Percentiles rank a stretch among this genome's conserved stretches.
These are phyloP conservation scores for Leishmania gerbilli DNA, from an alignment of 208 protist species.

Conservation along the genomic window DNA sequence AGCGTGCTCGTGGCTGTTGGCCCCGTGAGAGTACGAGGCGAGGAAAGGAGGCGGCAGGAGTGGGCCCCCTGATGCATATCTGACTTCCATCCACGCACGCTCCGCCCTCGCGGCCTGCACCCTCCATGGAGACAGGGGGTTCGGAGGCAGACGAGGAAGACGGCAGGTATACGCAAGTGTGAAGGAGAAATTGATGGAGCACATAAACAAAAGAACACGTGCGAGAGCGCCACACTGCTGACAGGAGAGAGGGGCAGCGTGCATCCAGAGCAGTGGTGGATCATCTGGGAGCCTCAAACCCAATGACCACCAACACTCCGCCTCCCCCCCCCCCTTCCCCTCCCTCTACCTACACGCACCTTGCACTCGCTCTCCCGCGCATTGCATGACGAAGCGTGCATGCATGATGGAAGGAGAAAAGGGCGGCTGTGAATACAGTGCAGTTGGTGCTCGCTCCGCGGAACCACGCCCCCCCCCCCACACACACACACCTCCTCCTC, in stretches of 20 bases:
- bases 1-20: neutral
- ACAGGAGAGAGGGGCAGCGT: neutral
- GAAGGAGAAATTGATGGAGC: neutral
- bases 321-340: neutral
- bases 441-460: too few species aligned
- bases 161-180: neutral
- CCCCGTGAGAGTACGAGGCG: neutral
- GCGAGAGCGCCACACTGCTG: neutral
- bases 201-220: neutral
- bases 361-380: too few species aligned
- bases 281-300: neutral
- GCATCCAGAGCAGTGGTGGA: neutral
- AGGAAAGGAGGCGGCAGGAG: neutral
- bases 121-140: neutral
- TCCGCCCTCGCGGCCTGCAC: neutral
- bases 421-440: neutral
- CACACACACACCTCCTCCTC: too few species aligned
- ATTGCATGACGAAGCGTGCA: too few species aligned
- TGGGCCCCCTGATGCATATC: neutral
- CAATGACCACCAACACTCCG: neutral
- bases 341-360: too few species aligned
- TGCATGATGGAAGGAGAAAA: neutral
- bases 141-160: neutral
- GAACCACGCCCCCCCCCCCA: too few species aligned
- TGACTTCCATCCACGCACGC: neutral